phyloP scores from a whole-genome alignment of 1,284 basidiomycete genomes.

The Chalciporus sp. region DNA sequence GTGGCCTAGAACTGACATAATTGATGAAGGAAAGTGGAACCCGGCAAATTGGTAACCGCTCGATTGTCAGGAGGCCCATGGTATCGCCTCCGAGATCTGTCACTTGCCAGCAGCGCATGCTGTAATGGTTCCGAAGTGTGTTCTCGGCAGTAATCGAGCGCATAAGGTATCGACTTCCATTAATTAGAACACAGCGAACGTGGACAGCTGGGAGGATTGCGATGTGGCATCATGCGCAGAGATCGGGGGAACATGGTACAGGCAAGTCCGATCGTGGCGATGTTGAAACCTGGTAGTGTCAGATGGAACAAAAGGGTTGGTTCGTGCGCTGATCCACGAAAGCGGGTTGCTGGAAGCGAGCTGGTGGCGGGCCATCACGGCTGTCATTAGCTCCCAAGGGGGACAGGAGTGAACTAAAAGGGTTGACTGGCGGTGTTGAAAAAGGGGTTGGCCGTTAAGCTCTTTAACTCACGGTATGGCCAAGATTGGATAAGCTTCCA shows the following conservation, averaged over 20 bases:
- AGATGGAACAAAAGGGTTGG: slow-evolving; percentile 2
- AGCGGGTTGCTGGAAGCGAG: slow-evolving; percentile 10
- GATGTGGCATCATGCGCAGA: slow-evolving; percentile 16
- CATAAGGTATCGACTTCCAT: slow-evolving; percentile 19
- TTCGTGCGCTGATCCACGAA: slow-evolving; percentile 33
- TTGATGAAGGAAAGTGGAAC: slow-evolving; percentile 26
- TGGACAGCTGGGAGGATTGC: slow-evolving; percentile 2
- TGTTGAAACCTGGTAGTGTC: neutral
- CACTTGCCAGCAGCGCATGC: slow-evolving; percentile 26
- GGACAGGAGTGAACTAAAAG: slow-evolving; percentile 10
- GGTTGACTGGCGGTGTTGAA: slow-evolving; percentile 19
- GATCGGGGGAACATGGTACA: slow-evolving; percentile 2
- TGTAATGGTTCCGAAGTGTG: slow-evolving; percentile 35
- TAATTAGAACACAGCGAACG: slow-evolving; percentile 22
- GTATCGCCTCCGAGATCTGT: slow-evolving; percentile 39
- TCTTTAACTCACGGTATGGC: slow-evolving; percentile 38
- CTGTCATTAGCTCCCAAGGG: neutral
- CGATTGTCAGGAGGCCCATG: slow-evolving; percentile 38
- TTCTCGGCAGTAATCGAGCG: slow-evolving; percentile 27
- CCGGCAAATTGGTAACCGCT: slow-evolving; percentile 33
- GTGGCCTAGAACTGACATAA: slow-evolving; percentile 32
- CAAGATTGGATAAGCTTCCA: slow-evolving; percentile 40
- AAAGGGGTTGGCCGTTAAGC: slow-evolving; percentile 38
- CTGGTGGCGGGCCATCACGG: slow-evolving; percentile 2
- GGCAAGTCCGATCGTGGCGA: neutral